phyloP scores from a whole-genome alignment of 345 rosid genomes.

The Physaria fendleri region DNA sequence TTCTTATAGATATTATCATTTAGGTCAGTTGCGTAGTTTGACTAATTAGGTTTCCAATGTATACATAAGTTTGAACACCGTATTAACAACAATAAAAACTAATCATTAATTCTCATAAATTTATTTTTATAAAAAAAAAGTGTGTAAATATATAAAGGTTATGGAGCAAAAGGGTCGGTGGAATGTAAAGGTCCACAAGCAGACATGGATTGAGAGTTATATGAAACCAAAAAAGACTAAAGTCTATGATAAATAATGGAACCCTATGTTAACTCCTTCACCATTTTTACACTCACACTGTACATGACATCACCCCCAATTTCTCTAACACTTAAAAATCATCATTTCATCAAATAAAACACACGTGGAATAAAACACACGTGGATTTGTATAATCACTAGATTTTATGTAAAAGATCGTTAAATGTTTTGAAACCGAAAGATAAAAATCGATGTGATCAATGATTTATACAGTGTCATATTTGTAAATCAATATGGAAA shows the following conservation, averaged over 20 bases:
- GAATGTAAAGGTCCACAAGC: constrained; percentile 42
- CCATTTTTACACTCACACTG: constrained; percentile 9
- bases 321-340: not conserved
- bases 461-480: not conserved
- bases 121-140: not conserved
- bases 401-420: not conserved
- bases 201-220: constrained; percentile 48
- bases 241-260: constrained; percentile 40
- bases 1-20: not conserved
- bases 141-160: not conserved
- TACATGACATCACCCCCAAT: constrained; percentile 15
- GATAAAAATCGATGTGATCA: not conserved
- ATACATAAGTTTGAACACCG: not conserved
- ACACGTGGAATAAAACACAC: too few relatives aligned
- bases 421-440: not conserved
- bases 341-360: not conserved
- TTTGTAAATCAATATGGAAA: not conserved
- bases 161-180: constrained; percentile 26
- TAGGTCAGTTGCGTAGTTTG: not conserved
- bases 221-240: constrained; percentile 48
- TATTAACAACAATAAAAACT: not conserved
- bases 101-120: not conserved
- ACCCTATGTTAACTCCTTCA: constrained; percentile 48
- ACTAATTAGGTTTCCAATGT: not conserved
- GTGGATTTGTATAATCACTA: not conserved